Conservation (phyloP, 2,329 filamentous ascomycete genomes). For the Neophaeococcomyces mojaviensis region DNA sequence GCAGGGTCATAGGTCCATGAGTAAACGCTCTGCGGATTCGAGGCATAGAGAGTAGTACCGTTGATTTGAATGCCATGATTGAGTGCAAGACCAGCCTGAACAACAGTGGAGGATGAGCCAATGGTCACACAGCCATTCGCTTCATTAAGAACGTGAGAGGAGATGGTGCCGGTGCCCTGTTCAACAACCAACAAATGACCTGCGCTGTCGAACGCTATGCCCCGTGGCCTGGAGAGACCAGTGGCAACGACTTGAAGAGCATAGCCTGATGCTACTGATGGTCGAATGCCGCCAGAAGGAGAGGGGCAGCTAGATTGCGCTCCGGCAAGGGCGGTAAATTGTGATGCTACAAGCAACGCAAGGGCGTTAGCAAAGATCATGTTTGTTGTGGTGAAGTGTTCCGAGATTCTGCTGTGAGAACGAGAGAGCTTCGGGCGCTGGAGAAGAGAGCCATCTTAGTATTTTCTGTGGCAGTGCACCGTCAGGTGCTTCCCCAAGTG, state of each 20-base stretch:
- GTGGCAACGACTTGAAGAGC: conserved; percentile 40
- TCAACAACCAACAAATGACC: conserved; percentile 46
- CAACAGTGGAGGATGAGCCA: conserved; percentile 13
- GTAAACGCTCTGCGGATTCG: conserved; percentile 51
- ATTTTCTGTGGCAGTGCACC: neutral
- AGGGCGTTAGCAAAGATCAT: neutral
- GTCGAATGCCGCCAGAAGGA: conserved; percentile 20
- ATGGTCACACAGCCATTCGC: conserved; percentile 27
- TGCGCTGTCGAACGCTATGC: conserved; percentile 40
- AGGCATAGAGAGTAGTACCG: conserved; percentile 47
- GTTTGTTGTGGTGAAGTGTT: neutral
- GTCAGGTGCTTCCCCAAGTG: neutral
- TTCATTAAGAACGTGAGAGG: conserved; percentile 31
- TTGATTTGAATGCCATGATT: conserved; percentile 49
- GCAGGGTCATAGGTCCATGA: conserved; percentile 58
- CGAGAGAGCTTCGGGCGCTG: neutral
- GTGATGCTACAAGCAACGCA: neutral
- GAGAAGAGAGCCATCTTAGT: neutral
- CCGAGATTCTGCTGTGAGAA: neutral
- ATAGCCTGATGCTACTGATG: conserved; percentile 23
- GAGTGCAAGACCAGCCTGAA: conserved; percentile 16
- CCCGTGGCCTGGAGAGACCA: conserved; percentile 37
- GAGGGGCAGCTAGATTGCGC: conserved; percentile 16
- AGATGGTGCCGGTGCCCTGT: conserved; percentile 30
- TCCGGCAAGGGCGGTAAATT: neutral